Evolutionary conservation across 768 basidiomycete species (phyloP), one percentile per base, ranked within the genome.

Genomic region (Megacollybia marginata): DNA sequence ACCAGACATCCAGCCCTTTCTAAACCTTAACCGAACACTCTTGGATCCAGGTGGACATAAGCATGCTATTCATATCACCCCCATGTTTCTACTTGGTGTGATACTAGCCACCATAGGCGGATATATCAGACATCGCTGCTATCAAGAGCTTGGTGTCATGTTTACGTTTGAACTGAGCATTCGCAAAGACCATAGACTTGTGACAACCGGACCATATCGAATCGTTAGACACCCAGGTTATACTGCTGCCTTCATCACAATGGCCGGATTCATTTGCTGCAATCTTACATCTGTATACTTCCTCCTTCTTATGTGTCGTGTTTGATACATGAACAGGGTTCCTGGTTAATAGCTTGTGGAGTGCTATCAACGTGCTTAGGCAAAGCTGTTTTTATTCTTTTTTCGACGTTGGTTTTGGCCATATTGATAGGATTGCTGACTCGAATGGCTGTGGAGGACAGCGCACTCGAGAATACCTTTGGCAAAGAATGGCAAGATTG

Each of bases 111-210:
- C 62, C 19, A 19, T 66, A 0, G 78, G 76, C 12, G 72, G 70
- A 0, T 69, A 65, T 45, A 65, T 75, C 46, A 68, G 76, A 19
- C 61, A 60, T 51, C 43, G 51, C 11, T 77, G 76, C 53, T 80
- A 73, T 57, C 60, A 66, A 34, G 71, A 70, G 34, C 66, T 81
- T 13, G 77, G 75, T 4, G 57, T 47, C 1, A 56, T 75, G 42
- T 79, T 78, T 57, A 81, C 78, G 0, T 80, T 76, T 49, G 73
- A 78, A 57, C 64, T 78, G 65, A 68, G 65, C 60, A 73, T 80
- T 28, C 69, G 68, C 38, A 59, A 62, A 18, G 64, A 72, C 47
- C 79, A 81, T 49, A 60, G 54, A 48, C 65, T 81, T 15, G 63
- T 80, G 6, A 75, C 68, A 1, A 62, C 64, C 28, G 78, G 78